Evolutionary conservation across 441 rosid genomes (phyloP).

Genomic region (Codiaeum variegatum): DNA sequence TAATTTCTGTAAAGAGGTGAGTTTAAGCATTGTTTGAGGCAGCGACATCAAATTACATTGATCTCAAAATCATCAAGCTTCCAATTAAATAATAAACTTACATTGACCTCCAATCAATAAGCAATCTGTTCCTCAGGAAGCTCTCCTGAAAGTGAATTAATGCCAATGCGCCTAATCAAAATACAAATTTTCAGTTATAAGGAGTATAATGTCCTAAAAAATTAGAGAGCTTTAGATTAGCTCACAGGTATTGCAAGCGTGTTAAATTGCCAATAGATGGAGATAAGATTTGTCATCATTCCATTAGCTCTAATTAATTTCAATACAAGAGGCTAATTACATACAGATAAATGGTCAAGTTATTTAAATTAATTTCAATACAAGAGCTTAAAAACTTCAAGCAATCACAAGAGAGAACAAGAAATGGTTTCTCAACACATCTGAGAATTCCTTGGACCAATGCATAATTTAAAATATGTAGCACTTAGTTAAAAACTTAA

Average conservation of each 20-base stretch:
- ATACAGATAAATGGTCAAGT: too few relatives aligned
- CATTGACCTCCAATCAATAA: constrained; percentile 50
- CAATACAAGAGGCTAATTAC: too few relatives aligned
- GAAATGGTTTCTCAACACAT: neutral
- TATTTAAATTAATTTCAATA: too few relatives aligned
- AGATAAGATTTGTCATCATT: too few relatives aligned
- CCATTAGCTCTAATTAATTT: too few relatives aligned
- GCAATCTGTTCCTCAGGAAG: constrained; percentile 52
- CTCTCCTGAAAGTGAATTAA: constrained; percentile 44
- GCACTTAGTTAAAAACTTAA: too few relatives aligned
- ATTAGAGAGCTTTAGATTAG: neutral
- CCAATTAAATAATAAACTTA: constrained; percentile 28
- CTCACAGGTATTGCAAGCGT: constrained; percentile 45
- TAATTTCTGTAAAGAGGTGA: too few relatives aligned
- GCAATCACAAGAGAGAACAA: neutral
- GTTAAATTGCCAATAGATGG: constrained; percentile 43
- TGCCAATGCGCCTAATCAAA: constrained; percentile 30
- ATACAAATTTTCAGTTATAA: neutral
- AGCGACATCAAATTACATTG: too few relatives aligned
- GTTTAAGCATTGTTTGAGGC: too few relatives aligned
- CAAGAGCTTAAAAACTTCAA: too few relatives aligned
- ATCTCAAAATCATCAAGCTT: neutral
- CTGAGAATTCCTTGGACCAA: neutral
- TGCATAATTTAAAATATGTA: neutral
- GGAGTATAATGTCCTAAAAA: neutral